Evolutionary conservation across 768 basidiomycete genomes (phyloP), one percentile per base, ranked within the genome.

Genomic region (Tricholoma sp.): DNA sequence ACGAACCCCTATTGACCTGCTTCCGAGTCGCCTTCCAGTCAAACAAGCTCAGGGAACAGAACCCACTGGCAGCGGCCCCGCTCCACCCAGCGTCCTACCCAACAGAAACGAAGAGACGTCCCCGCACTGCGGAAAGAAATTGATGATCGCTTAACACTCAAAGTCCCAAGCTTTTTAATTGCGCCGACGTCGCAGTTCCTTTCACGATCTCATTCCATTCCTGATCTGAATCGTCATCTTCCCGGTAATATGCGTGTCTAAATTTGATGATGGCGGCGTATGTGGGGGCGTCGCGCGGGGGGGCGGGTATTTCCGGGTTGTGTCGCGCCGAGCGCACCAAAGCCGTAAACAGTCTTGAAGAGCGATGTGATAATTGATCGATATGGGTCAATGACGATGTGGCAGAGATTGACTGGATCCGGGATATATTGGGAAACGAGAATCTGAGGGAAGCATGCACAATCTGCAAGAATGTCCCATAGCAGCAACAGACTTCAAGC

Each of bases 201-300:
- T 19, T 21, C 7, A 21, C 3, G 5, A 43, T 43, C 41, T 43
- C 41, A 43, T 43, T 10, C 18, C 41, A 43, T 43, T 43, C 41
- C 41, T 43, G 18, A 43, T 43, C 41, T 8, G 41, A 43, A n/a
- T n/a, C n/a, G 8, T 43, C 41, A 10, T 8, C 18, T 50, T 58
- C 41, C 58, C 57, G 50, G 56, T 47, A 60, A 59, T 61, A 19
- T 43, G 41, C 56, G 53, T 55, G 31, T 24, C 34, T 43, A 24
- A 43, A 8, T 47, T 27, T 9, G 34, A 37, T 19, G 16, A 57
- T n/a, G 12, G 24, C 49, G n/a, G 39, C 18, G 22, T 22, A 18
- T 14, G 37, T 35, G 5, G 52, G 52, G 27, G 24, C 21, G 5
- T 6, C 21, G 9, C 41, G 14, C 12, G 52, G 52, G 9, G 52